Conservation (phyloP, 1,284 basidiomycete genomes). For the Papiliotrema fonsecae region DNA sequence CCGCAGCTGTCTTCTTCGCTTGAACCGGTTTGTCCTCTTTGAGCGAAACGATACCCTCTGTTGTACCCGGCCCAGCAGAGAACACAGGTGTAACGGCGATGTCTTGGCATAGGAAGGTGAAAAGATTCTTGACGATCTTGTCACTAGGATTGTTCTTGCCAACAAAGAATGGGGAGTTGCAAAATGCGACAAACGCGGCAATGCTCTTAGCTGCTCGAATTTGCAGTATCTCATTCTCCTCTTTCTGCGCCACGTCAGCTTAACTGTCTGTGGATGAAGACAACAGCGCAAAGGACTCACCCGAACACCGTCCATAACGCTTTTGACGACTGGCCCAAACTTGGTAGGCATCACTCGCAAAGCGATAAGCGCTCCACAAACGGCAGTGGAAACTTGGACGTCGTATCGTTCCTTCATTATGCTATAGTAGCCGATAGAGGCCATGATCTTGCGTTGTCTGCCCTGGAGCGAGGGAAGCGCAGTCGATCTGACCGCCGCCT, state of each 20-base stretch:
- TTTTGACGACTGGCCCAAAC: conserved; percentile 93
- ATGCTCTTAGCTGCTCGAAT: conserved; percentile 82
- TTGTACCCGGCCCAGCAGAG: conserved; percentile 51
- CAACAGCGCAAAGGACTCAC: conserved; percentile 47
- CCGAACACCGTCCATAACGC: conserved; percentile 97
- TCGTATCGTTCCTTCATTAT: conserved; percentile 84
- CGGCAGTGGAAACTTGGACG: conserved; percentile 77
- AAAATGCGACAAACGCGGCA: conserved; percentile 82
- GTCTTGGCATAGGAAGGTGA: conserved; percentile 95
- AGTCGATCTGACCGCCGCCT: conserved; percentile 72
- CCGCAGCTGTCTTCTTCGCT: conserved; percentile 51
- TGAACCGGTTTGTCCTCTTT: conserved; percentile 49
- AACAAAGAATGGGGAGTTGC: conserved; percentile 62
- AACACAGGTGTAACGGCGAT: conserved; percentile 85
- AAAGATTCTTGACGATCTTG: conserved; percentile 96
- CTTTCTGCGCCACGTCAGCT: conserved; percentile 56
- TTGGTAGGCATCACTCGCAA: conserved; percentile 81
- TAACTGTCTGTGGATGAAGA: not conserved
- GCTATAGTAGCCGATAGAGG: conserved; percentile 75
- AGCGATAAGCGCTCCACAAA: conserved; percentile 86
- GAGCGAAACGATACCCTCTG: conserved; percentile 75
- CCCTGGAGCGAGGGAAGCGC: conserved; percentile 72
- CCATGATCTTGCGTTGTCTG: conserved; percentile 65
- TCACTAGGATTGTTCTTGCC: conserved; percentile 60
- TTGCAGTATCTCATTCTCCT: conserved; percentile 86